Evolutionary conservation across 2,329 filamentous ascomycete genomes (phyloP).

Genomic region (Neonectria punicea): DNA sequence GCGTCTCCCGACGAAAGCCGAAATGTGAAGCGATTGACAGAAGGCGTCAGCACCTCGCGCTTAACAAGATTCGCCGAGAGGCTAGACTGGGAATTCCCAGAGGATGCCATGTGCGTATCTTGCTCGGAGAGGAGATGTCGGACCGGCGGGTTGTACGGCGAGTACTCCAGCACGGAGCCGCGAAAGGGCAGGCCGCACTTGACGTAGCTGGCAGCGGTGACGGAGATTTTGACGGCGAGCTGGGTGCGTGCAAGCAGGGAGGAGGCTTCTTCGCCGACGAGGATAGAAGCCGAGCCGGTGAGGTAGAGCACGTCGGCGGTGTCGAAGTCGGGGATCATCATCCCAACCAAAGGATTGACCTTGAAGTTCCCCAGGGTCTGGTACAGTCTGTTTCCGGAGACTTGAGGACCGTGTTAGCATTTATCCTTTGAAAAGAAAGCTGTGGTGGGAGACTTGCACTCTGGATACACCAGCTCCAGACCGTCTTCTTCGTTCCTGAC

Average conservation of each 20-base stretch:
- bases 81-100: constrained; percentile 6
- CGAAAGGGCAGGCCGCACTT: constrained; percentile 74
- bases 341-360: constrained; percentile 72
- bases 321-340: constrained; percentile 79
- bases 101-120: constrained; percentile 29
- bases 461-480: constrained; percentile 75
- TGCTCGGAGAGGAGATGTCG: constrained; percentile 72
- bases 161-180: constrained; percentile 66
- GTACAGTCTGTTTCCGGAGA: constrained; percentile 85
- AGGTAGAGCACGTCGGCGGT: constrained; percentile 79
- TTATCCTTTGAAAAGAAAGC: neutral
- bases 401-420: constrained; percentile 38
- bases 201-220: constrained; percentile 72
- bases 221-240: constrained; percentile 75
- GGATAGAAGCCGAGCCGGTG: constrained; percentile 74
- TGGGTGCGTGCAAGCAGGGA: constrained; percentile 74
- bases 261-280: constrained; percentile 72
- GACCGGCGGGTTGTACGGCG: constrained; percentile 83
- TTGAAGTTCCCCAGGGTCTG: constrained; percentile 84
- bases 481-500: constrained; percentile 62
- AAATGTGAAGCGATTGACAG: constrained; percentile 72
- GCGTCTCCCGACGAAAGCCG: constrained; percentile 40
- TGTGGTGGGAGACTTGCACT: constrained; percentile 59
- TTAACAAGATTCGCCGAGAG: constrained; percentile 65
- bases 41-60: constrained; percentile 71